These are phyloP conservation scores for Claviceps sp. DNA, from an alignment of 2,329 filamentous ascomycete species.

Conservation along the genomic window DNA sequence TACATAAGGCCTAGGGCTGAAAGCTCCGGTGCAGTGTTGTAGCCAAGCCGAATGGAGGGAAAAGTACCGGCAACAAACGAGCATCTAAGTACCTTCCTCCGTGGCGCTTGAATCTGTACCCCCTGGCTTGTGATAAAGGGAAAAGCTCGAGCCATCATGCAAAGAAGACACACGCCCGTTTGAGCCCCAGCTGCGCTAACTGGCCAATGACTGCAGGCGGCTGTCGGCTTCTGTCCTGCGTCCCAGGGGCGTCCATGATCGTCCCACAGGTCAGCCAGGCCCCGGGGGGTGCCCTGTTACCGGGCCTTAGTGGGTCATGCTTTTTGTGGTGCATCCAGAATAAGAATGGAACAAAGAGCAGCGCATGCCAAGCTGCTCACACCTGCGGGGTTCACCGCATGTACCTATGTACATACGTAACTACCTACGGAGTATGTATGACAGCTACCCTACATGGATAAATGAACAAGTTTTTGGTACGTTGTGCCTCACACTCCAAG, in stretches of 20 bases:
- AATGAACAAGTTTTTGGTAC: no score
- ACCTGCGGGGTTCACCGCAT: not conserved
- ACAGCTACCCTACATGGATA: no score
- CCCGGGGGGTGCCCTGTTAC: not conserved
- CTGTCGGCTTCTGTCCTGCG: not conserved
- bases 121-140: not conserved
- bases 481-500: no score
- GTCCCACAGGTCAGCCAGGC: not conserved
- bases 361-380: not conserved
- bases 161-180: conserved; percentile 5
- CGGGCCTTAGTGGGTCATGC: conserved; percentile 1
- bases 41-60: no score
- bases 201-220: conserved; percentile 1
- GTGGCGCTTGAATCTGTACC: not conserved
- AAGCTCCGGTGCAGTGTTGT: not conserved
- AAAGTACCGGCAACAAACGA: not conserved
- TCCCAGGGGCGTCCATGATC: not conserved
- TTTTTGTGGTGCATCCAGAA: not conserved
- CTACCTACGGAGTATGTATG: no score
- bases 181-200: not conserved
- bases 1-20: not conserved
- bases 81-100: not conserved
- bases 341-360: no score
- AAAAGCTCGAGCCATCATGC: not conserved
- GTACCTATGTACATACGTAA: no score